Base-by-base conservation (phyloP, 164 flowering plant genomes). In the Brasenia schreberi region DNA sequence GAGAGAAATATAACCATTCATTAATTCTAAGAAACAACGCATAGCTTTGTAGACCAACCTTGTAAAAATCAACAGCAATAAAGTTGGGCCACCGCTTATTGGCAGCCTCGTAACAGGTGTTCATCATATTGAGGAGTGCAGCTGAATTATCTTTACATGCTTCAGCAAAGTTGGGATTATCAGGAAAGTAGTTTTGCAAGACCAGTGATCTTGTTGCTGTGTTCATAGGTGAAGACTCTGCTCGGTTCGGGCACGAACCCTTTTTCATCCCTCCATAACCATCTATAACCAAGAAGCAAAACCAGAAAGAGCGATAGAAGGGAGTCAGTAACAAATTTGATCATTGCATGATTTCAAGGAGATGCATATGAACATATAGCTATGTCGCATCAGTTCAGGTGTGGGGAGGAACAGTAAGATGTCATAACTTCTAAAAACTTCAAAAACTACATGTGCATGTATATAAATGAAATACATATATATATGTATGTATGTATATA, bases 71-170 rank as follows among this genome's bases (percentile, higher is more conserved):
- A 44, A 92, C 96, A 4, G 96, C 87, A 53, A 92, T 87, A 81
- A 85, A 92, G 74, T 87, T 92, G n/a, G 97, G 85, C 97, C 92
- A 86, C 64, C 96, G 73, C 56, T 82, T 77, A n/a, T 89, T 87
- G 0, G 88, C 80, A 10, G 90, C 94, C 70, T 72, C 70, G 68
- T 82, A 70, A 66, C 96, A 92, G 18, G 96, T 89, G 27, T 78
- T 80, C 69, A 85, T 23, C 92, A 85, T 87, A 76, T 64, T 75
- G 18, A 77, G 44, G 43, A 89, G 73, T 23, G 91, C 81, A 65
- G 87, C 92, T 59, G 97, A 90, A 75, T 90, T 88, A 43, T 90
- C 60, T 67, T 71, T 77, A 80, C 97, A 92, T 60, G 92, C 84
- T 64, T 71, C 60, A 0, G 74, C 18, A 4, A 78, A 0, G 56